A percentile compares a stretch with the other conserved stretches of the same genome.
These are phyloP conservation scores for Ogataea parapolymorpha DNA, from an alignment of 805 yeast species.

Conservation along the genomic window DNA sequence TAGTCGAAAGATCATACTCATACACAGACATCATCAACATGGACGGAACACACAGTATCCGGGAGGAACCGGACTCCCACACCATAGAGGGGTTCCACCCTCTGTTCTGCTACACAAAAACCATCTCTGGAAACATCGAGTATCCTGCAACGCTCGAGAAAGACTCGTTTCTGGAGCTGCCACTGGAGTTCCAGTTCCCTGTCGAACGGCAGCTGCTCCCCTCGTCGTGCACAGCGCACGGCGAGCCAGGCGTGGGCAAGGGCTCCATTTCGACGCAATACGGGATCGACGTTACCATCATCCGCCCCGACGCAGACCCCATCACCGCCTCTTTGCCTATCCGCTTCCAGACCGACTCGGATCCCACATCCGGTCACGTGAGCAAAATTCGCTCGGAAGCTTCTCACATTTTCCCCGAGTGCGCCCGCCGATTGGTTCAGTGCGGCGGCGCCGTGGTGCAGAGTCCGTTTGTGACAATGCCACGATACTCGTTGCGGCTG, in stretches of 20 bases:
- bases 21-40: constrained; percentile 10
- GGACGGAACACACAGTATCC: constrained; percentile 11
- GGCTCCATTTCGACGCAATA: constrained; percentile 15
- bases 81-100: constrained; percentile 9
- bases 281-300: constrained; percentile 12
- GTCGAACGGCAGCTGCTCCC: constrained; percentile 15
- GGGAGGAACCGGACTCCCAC: constrained; percentile 6
- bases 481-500: not conserved
- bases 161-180: constrained; percentile 4
- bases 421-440: constrained; percentile 11
- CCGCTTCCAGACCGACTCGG: constrained; percentile 13
- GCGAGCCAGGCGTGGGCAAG: constrained; percentile 9
- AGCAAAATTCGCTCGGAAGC: constrained; percentile 1
- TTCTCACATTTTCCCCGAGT: constrained; percentile 5
- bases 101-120: constrained; percentile 9
- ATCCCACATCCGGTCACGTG: constrained; percentile 9
- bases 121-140: not conserved
- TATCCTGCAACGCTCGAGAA: constrained; percentile 2
- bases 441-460: constrained; percentile 12
- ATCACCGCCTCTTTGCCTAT: constrained; percentile 11
- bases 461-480: constrained; percentile 8
- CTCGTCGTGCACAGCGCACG: constrained; percentile 15
- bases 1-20: constrained; percentile 9
- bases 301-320: constrained; percentile 1
- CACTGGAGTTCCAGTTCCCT: constrained; percentile 17